These are phyloP conservation scores for Candida freyschussii DNA, from an alignment of 1,139 yeast genomes.

Conservation along the genomic window DNA sequence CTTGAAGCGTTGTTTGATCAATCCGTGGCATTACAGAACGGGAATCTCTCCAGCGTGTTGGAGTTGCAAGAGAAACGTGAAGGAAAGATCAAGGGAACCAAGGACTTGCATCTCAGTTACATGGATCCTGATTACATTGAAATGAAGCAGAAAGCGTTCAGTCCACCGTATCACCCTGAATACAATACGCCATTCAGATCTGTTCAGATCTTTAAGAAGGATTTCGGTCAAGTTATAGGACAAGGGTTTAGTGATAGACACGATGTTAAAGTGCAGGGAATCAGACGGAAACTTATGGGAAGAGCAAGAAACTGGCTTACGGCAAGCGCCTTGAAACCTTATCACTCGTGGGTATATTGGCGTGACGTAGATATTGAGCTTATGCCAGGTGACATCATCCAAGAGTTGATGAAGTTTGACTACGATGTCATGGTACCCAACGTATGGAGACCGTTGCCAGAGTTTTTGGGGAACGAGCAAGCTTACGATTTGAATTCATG, in stretches of 20 bases:
- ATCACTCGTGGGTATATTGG: conserved; percentile 95
- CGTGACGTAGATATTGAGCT: conserved; percentile 87
- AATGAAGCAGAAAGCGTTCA: conserved; percentile 51
- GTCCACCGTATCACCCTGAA: conserved; percentile 58
- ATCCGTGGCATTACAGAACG: conserved; percentile 64
- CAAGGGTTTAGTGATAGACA: conserved; percentile 90
- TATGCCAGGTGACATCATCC: conserved; percentile 73
- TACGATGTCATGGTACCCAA: conserved; percentile 86
- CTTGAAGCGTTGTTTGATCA: conserved; percentile 62
- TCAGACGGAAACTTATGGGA: conserved; percentile 83
- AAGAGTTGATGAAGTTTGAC: conserved; percentile 69
- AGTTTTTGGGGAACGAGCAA: conserved; percentile 71
- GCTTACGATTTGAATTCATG: conserved; percentile 86
- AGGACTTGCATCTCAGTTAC: conserved; percentile 59
- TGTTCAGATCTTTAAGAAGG: conserved; percentile 72
- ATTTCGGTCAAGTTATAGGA: conserved; percentile 79
- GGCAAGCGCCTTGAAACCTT: conserved; percentile 69
- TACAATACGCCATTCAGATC: conserved; percentile 70
- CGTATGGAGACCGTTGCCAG: conserved; percentile 84
- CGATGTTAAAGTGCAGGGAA: conserved; percentile 86
- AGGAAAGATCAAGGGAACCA: conserved; percentile 41
- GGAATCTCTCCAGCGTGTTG: conserved; percentile 51
- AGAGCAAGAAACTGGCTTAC: conserved; percentile 87
- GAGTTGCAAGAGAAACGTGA: conserved; percentile 36
- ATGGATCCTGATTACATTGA: conserved; percentile 65